Percentiles rank a stretch among this genome's conserved stretches.
Conservation (phyloP, 495 filamentous ascomycete species). For the Hyaloscypha hepaticicola region DNA sequence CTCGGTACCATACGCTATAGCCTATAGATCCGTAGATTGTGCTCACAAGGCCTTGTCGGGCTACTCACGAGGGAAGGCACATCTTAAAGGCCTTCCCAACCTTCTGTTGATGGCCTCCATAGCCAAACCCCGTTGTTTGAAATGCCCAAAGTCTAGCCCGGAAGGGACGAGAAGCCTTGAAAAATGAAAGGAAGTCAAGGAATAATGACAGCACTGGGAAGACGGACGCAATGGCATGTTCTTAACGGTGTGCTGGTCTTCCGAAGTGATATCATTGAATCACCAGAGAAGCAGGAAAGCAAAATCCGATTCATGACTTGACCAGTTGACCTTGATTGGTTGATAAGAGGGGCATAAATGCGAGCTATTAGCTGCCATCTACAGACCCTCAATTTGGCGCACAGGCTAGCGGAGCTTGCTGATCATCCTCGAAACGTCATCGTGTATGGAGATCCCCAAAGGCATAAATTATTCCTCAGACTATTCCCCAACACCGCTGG, state of each 20-base stretch:
- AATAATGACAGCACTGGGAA: neutral
- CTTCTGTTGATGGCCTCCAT: neutral
- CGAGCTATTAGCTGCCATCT: neutral
- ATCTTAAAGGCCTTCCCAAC: too few species aligned
- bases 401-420: neutral
- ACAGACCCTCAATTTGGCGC: neutral
- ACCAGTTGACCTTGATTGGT: neutral
- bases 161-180: neutral
- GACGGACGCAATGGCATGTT: conserved; percentile 8
- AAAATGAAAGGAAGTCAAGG: neutral
- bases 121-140: neutral
- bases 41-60: too few species aligned
- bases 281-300: neutral
- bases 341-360: neutral
- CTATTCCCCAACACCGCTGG: neutral
- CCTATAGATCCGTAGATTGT: too few species aligned
- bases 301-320: neutral
- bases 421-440: neutral
- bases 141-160: neutral
- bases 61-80: too few species aligned
- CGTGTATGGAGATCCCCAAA: neutral
- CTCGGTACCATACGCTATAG: too few species aligned
- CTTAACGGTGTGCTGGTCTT: neutral
- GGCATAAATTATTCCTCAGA: neutral
- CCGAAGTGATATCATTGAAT: neutral